A percentile compares a stretch with the other conserved stretches of the same genome.
phyloP scores from a whole-genome alignment of 164 flowering plant species.

The Magnolia changhungtana region DNA sequence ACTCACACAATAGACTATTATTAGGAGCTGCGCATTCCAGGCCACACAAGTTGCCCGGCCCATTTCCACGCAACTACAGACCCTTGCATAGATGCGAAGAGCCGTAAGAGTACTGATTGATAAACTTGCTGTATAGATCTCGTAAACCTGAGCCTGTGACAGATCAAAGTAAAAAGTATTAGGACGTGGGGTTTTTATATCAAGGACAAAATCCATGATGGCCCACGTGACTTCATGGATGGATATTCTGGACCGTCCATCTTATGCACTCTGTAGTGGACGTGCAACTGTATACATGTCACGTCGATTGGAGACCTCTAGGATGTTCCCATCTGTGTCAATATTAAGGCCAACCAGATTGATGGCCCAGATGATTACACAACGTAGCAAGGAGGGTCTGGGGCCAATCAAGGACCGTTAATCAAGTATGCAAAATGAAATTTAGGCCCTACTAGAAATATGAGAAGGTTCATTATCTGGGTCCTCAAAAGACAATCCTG shows the following conservation, averaged over 20 bases:
- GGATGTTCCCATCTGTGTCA: neutral
- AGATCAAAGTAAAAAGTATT: too few species aligned
- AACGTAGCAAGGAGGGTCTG: too few species aligned
- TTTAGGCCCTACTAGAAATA: too few species aligned
- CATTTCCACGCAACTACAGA: constrained; percentile 37
- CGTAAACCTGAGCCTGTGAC: constrained; percentile 25
- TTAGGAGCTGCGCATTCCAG: constrained; percentile 39
- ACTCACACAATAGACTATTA: constrained; percentile 35
- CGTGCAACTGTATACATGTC: neutral
- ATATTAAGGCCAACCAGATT: neutral
- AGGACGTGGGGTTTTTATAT: too few species aligned
- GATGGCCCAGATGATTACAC: neutral
- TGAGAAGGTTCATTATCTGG: too few species aligned
- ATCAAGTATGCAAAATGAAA: too few species aligned
- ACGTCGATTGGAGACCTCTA: too few species aligned
- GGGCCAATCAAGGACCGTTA: too few species aligned
- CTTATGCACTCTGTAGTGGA: neutral
- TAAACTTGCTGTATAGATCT: constrained; percentile 38
- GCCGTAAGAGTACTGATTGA: constrained; percentile 36
- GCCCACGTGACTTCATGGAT: neutral
- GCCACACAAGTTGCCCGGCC: constrained; percentile 1
- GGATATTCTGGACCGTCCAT: neutral
- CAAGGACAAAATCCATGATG: too few species aligned
- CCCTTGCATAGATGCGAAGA: constrained; percentile 41
- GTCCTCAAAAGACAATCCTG: too few species aligned